A percentile compares a stretch with the other conserved stretches of the same genome.
Conservation (phyloP, 208 protist genomes). For the Leishmania guyanensis region DNA sequence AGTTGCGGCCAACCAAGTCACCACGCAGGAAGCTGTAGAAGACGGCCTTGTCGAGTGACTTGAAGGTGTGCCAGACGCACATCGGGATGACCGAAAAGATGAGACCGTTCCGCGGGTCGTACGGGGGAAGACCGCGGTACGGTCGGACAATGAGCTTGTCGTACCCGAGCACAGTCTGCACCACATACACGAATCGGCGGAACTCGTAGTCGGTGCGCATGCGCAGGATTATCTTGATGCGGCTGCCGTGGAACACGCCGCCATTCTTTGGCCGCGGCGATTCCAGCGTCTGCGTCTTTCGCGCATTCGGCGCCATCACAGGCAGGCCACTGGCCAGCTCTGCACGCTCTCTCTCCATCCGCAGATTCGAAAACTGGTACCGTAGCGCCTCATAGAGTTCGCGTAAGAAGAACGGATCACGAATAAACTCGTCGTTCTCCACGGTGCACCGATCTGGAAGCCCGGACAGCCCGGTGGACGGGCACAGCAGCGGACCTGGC, state of each 20-base stretch:
- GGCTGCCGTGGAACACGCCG: constrained; percentile 26
- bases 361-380: constrained; percentile 58
- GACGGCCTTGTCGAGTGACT: constrained; percentile 58
- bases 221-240: constrained; percentile 46
- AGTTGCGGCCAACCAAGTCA: constrained; percentile 50
- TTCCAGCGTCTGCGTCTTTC: constrained; percentile 48
- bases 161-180: constrained; percentile 73
- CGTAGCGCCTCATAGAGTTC: constrained; percentile 71
- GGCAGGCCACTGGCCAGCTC: constrained; percentile 34
- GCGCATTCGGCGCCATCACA: constrained; percentile 9
- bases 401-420: constrained; percentile 55
- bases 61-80: constrained; percentile 73
- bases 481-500: constrained; percentile 52
- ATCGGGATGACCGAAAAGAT: constrained; percentile 66
- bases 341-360: constrained; percentile 43
- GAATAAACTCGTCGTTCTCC: constrained; percentile 52
- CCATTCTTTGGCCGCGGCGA: constrained; percentile 45
- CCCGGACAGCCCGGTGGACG: constrained; percentile 30
- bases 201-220: constrained; percentile 69
- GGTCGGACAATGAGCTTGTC: constrained; percentile 64
- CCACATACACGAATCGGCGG: constrained; percentile 56
- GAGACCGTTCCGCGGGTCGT: constrained; percentile 76
- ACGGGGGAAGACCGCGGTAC: constrained; percentile 66
- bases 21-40: constrained; percentile 65
- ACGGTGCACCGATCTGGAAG: constrained; percentile 36